Evolutionary conservation across 352 stramenopile species (phyloP), one percentile per base, ranked within the genome.

Genomic region (Pythium utonaiense): DNA sequence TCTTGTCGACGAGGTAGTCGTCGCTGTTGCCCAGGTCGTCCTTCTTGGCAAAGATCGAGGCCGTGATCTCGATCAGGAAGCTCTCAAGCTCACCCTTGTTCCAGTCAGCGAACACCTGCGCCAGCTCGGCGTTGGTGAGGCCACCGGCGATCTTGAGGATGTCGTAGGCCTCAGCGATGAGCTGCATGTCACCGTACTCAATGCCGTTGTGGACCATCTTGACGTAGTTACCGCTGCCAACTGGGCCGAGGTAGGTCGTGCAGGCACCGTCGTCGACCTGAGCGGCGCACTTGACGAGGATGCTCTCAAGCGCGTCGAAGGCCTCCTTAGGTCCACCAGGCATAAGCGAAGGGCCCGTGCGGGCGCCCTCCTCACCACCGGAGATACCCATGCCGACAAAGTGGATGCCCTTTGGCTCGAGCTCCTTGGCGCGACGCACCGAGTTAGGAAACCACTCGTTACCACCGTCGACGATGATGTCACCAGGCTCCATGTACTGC

Each of bases 171-270:
- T 99, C 97, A 36, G 87, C 91, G 73, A 99, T 99, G 21, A 99
- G 78, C 80, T 99, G 97, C 96, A 99, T 99, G 76, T 99, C 97
- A 53, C 96, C 97, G 80, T 99, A 99, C 75, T 99, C 97, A 69
- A 99, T 99, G 61, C 97, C 97, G 83, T 99, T 99, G 90, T 99
- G 97, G 60, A 99, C 96, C 97, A 99, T 99, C 85, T 99, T 99
- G 52, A 99, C 97, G 79, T 99, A 99, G 83, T 99, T 99, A 57
- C 97, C 97, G 30, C 88, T 88, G 65, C 97, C 97, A 34, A 97
- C 89, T 17, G 87, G 88, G 34, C 97, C 97, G 49, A 98, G 76
- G 78, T 99, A 99, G 47, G 94, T 98, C 21, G 96, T 98, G 75
- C 97, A 99, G 21, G 96, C 79, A 22, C 93, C 93, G 60, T 96